Percentiles rank a stretch among this genome's conserved stretches.
phyloP scores from a whole-genome alignment of 495 filamentous ascomycete genomes.

The Amniculicola lignicola region DNA sequence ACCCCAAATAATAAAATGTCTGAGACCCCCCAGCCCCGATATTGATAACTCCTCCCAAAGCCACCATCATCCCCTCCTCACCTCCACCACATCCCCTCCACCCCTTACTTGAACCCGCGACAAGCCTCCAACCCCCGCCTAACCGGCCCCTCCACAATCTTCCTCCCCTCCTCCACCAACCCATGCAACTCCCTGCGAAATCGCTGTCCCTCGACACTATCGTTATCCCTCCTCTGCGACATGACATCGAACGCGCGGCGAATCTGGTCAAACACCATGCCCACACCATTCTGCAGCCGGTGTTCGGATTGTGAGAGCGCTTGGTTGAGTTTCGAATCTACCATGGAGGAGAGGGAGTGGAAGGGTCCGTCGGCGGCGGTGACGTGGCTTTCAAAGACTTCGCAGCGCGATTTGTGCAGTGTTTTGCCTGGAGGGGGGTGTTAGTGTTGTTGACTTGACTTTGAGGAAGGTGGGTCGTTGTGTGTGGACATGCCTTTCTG shows the following conservation, averaged over 20 bases:
- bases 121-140: not conserved
- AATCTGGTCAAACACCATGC: too few relatives aligned
- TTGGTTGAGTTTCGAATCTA: too few relatives aligned
- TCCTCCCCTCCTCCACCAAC: not conserved
- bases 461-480: not conserved
- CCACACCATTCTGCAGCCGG: too few relatives aligned
- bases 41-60: too few relatives aligned
- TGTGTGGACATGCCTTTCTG: not conserved
- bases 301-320: too few relatives aligned
- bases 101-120: not conserved
- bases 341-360: too few relatives aligned
- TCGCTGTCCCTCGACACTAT: conserved; percentile 1
- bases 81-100: not conserved
- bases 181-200: not conserved
- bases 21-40: too few relatives aligned
- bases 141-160: not conserved
- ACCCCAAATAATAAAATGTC: too few relatives aligned
- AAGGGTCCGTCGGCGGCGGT: not conserved
- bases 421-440: conserved; percentile 1
- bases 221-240: not conserved
- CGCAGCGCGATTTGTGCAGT: not conserved
- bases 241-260: not conserved
- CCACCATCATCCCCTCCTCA: not conserved
- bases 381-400: not conserved
- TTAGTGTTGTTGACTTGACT: not conserved